Evolutionary conservation across 495 filamentous ascomycete genomes (phyloP), one percentile per base, ranked within the genome.

Genomic region (Aspergillus incahuasiensis): DNA sequence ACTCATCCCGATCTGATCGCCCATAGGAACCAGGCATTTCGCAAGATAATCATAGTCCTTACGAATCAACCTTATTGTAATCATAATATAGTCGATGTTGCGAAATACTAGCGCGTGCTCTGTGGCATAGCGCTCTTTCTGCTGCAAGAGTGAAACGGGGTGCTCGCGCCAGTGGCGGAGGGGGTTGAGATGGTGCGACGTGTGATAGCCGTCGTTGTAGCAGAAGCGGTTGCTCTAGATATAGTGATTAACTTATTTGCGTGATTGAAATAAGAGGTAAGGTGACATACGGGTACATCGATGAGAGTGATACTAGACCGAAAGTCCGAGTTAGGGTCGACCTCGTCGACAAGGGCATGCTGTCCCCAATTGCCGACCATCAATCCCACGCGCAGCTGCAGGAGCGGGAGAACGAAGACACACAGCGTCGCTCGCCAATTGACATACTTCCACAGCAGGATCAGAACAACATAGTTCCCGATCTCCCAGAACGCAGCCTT

Each of bases 351-450:
- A 24, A 89, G 78, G 6, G 86, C 86, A 63, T 90, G 86, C 55
- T 90, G 86, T 21, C 84, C 86, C 84, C 84, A 90, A 61, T 90
- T 90, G 1, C 86, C 86, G 11, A 86, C 75, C 86, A 89, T 89
- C 39, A 89, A 59, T 2, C 82, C 86, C 18, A 84, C 58, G 2
- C 86, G 79, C 65, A 89, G 74, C 16, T 80, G 61, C 7, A 77
- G 48, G 4, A 88, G 73, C 2, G 86, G 86, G 0, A 89, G 63
- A 1, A 88, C 51, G 32, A 88, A 73, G 6, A 81, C 80, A 52
- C 82, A 88, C 11, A 80, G 48, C 1, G 82, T 80, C 1, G 86
- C 75, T 1, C 71, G 70, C 44, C 77, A 64, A 53, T 79, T 79
- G 50, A 68, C 68, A 57, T 73, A 67, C 55, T 68, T 65, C 39